These are phyloP conservation scores for Blechomonas ayalai DNA, from an alignment of 208 protist species.

Conservation along the genomic window DNA sequence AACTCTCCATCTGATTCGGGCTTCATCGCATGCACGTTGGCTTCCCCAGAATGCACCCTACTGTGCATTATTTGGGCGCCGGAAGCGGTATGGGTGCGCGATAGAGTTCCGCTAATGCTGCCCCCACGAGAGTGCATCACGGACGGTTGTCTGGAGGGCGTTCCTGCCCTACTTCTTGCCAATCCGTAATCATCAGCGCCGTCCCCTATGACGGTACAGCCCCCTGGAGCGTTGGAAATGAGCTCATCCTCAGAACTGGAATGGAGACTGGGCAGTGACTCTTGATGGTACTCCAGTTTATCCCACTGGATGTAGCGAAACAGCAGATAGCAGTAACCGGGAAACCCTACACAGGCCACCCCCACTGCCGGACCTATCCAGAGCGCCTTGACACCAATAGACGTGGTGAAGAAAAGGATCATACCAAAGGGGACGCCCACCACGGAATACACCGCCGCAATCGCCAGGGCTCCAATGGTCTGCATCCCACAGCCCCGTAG, in stretches of 20 bases:
- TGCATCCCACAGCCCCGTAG: slow-evolving; percentile 67
- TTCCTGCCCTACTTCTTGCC: too few relatives aligned
- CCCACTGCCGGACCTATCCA: slow-evolving; percentile 65
- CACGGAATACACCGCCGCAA: slow-evolving; percentile 64
- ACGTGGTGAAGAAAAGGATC: slow-evolving; percentile 47
- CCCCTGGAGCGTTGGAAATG: slow-evolving; percentile 3
- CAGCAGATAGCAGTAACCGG: slow-evolving; percentile 56
- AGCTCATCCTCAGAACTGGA: slow-evolving; percentile 10
- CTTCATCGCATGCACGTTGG: too few relatives aligned
- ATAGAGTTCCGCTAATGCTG: too few relatives aligned
- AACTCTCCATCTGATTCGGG: too few relatives aligned
- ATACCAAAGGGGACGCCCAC: slow-evolving; percentile 59
- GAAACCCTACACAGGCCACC: slow-evolving; percentile 45
- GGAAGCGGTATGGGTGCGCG: too few relatives aligned
- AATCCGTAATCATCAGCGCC: too few relatives aligned
- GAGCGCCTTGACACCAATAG: slow-evolving; percentile 49
- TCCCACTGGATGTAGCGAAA: slow-evolving; percentile 65
- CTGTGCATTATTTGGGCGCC: too few relatives aligned
- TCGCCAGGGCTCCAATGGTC: slow-evolving; percentile 40
- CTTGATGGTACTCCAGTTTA: slow-evolving; percentile 16
- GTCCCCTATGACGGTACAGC: too few relatives aligned
- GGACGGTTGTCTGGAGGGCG: too few relatives aligned
- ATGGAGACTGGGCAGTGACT: slow-evolving; percentile 17
- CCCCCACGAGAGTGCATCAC: too few relatives aligned
- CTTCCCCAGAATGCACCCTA: too few relatives aligned